Base-by-base conservation (phyloP, 306 rosid genomes). In the Cicer pinnatifidum region DNA sequence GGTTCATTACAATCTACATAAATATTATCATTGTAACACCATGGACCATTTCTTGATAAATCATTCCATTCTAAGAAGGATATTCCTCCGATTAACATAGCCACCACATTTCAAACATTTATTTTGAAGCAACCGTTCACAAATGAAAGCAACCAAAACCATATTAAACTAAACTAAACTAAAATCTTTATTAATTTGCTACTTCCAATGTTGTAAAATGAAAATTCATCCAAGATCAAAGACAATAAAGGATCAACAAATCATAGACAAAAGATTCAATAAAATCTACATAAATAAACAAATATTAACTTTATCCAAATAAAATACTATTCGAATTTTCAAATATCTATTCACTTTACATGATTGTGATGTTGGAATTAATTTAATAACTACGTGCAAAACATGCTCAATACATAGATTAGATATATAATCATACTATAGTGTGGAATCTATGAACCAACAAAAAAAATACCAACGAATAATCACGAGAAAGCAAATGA, bases 51-150 rank as follows among this genome's bases (percentile, higher is more conserved):
- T 92, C 96, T 71, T 88, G 91, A 68, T 92, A 96, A 69, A 96
- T 91, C 11, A 91, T 86, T 85, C 89, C 93, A 66, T 85, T 89
- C 57, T 84, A 93, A 3, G 85, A 77, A 81, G 93, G 93, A 89
- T 89, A 35, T 73, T 84, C 78, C 84, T 43, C 76, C 61, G 9
- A 60, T n/a, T 54, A 79, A 69, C 43, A 82, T 15, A 44, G 20
- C 63, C 46, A 67, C 8, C 37, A 52, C 12, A 28, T 28, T 28
- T 44, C 33, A 16, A 57, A 38, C 23, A 77, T 5, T 81, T 47
- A 77, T 44, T 45, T 52, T 59, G 71, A 37, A 52, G 28, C 50
- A 63, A 59, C 54, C 52, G 37, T 40, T 45, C 62, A 40, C 39
- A 19, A 48, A 60, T 33, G 40, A 78, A 75, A 57, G 56, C 1